Evolutionary conservation across 345 rosid species (phyloP), one percentile per base, ranked within the genome.

Genomic region (Eucalyptus erythrocorys): DNA sequence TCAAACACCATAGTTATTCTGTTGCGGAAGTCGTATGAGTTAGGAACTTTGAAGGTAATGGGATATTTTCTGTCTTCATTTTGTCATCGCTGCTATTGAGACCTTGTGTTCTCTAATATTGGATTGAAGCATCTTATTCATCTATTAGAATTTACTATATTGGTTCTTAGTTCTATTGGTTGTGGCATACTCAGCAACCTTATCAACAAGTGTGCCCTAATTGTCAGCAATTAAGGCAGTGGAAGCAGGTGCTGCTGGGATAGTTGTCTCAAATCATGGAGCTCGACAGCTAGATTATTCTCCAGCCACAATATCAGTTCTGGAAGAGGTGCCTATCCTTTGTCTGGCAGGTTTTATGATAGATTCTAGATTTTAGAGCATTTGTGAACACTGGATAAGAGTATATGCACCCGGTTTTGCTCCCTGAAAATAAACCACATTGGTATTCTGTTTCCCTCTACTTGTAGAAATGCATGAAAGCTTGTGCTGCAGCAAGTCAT

Each of bases 251-350:
- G 91, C 90, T 86, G 94, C 92, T 82, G 99, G 97, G 87, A 95
- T 96, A 89, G 89, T 96, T 4, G 97, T 95, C 91, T 96, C 98
- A 5, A 96, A 96, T 89, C 99, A 96, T 49, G 99, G 97, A 85
- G 98, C 91, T 90, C 96, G 96, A 13, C 97, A 94, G 91, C 95
- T 96, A 8, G 95, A 95, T 86, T 95, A 94, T 85, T 88, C 92
- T 61, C 98, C 98, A 7, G 92, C 99, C 42, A 94, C 97, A 0
- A 93, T 96, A 71, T 89, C 92, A 86, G 95, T 91, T 85, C 93
- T 96, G 87, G 97, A 96, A 90, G 98, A 96, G 96, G 98, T 94
- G 76, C 80, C 24, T 68, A 34, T 24, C 55, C 10, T 24, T 68
- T 30, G 34, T 68, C 59, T n/a, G 42, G 48, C 47, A 8, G 48